Percentiles rank a stretch among this genome's conserved stretches.
These are phyloP conservation scores for Didymella pinodella DNA, from an alignment of 2,329 filamentous ascomycete species.

Conservation along the genomic window DNA sequence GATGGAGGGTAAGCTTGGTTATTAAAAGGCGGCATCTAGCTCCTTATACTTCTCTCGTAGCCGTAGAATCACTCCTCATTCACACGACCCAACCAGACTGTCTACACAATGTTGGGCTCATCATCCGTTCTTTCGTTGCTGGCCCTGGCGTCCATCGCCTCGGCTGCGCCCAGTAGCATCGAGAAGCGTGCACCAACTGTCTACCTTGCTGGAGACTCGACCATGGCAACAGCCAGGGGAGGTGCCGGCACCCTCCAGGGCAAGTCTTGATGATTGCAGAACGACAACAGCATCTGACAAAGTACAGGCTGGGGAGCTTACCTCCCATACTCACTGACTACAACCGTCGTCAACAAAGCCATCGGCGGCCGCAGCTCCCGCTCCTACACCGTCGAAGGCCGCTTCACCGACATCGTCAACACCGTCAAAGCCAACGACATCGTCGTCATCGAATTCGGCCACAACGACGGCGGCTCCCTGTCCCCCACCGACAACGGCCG, in stretches of 20 bases:
- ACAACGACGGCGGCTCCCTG: conserved; percentile 72
- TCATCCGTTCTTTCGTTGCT: conserved; percentile 31
- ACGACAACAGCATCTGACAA: neutral
- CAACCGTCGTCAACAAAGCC: conserved; percentile 68
- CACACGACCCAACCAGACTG: neutral
- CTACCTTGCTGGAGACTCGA: conserved; percentile 68
- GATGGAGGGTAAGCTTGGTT: neutral
- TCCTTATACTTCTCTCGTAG: neutral
- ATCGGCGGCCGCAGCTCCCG: conserved; percentile 71
- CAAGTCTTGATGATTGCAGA: conserved; percentile 20
- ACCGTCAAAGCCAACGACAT: conserved; percentile 66
- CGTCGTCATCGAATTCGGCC: conserved; percentile 75
- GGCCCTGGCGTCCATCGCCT: conserved; percentile 30
- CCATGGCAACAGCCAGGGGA: conserved; percentile 63
- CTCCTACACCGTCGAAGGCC: conserved; percentile 71
- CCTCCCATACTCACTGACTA: conserved; percentile 61
- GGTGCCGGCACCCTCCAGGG: conserved; percentile 51
- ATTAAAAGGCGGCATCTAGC: conserved; percentile 8
- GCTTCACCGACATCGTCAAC: conserved; percentile 66
- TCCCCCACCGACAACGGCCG: conserved; percentile 65
- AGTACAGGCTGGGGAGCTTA: conserved; percentile 68
- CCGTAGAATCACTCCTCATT: neutral
- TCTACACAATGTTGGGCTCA: conserved; percentile 31
- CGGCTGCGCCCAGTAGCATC: conserved; percentile 34
- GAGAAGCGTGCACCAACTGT: conserved; percentile 54